Conservation (phyloP, 495 filamentous ascomycete genomes). For the Halenospora varia region DNA sequence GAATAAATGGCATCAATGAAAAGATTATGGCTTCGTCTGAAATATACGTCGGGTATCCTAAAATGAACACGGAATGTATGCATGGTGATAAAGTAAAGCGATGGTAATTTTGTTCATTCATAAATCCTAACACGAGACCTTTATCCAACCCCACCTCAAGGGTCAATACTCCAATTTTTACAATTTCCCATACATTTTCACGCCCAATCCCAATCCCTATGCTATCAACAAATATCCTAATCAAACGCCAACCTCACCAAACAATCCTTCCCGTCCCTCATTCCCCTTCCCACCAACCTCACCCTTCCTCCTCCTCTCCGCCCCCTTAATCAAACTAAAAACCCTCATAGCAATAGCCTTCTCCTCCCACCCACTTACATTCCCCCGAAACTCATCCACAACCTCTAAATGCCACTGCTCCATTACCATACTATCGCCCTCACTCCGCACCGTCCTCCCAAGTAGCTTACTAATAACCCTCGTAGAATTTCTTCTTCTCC, state of each 20-base stretch:
- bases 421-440: slow-evolving; percentile 28
- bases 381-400: slow-evolving; percentile 35
- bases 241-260: background rate
- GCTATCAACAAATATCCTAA: background rate
- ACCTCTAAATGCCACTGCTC: slow-evolving; percentile 50
- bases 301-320: slow-evolving; percentile 31
- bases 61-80: too few relatives aligned
- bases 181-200: background rate
- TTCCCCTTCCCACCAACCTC: slow-evolving; percentile 7
- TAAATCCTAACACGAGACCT: too few relatives aligned
- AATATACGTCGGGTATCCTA: too few relatives aligned
- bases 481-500: slow-evolving; percentile 18
- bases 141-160: background rate
- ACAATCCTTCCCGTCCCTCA: background rate
- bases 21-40: too few relatives aligned
- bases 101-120: background rate
- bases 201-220: background rate
- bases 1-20: slow-evolving; percentile 5
- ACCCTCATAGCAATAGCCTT: slow-evolving; percentile 40
- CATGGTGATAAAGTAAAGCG: too few relatives aligned
- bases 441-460: slow-evolving; percentile 15
- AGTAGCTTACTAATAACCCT: slow-evolving; percentile 22
- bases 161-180: background rate
- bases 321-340: slow-evolving; percentile 43
- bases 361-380: slow-evolving; percentile 43